Percentiles rank a stretch among this genome's conserved stretches.
Evolutionary conservation across 441 rosid species (phyloP).

Genomic region (Euphorbia schlechtendalii): DNA sequence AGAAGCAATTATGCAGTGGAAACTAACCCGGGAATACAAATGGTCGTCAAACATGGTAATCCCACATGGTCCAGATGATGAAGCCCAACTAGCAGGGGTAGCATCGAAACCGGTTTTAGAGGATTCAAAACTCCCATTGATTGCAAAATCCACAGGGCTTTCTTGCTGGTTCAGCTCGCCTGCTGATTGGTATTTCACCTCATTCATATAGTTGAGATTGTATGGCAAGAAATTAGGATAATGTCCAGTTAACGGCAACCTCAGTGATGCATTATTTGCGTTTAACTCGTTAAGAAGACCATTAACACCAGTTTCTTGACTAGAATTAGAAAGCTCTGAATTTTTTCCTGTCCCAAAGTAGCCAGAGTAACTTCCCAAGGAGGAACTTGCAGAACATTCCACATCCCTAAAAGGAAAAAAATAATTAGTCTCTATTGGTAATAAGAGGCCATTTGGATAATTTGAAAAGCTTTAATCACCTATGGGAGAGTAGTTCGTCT

Average conservation of each 20-base stretch:
- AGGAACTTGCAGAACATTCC: constrained; percentile 71
- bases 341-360: constrained; percentile 52
- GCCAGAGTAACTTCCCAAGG: constrained; percentile 71
- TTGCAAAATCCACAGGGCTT: constrained; percentile 46
- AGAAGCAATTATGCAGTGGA: too few species aligned
- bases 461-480: constrained; percentile 29
- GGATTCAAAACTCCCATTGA: constrained; percentile 51
- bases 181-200: constrained; percentile 41
- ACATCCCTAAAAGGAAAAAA: constrained; percentile 41
- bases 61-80: constrained; percentile 49
- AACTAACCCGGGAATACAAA: constrained; percentile 49
- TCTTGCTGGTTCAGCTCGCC: constrained; percentile 45
- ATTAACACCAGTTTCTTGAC: constrained; percentile 58
- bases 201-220: constrained; percentile 43
- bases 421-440: too few species aligned
- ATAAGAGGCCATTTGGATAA: too few species aligned
- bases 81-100: constrained; percentile 51
- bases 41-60: constrained; percentile 52
- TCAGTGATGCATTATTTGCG: constrained; percentile 41
- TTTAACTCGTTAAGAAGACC: constrained; percentile 48
- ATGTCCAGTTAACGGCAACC: constrained; percentile 44
- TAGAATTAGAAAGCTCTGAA: constrained; percentile 57
- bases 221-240: constrained; percentile 38
- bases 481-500: constrained; percentile 38
- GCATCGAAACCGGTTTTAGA: constrained; percentile 42